A percentile compares a stretch with the other conserved stretches of the same genome.
phyloP scores from a whole-genome alignment of 306 rosid genomes.

The Vigna angularis region DNA sequence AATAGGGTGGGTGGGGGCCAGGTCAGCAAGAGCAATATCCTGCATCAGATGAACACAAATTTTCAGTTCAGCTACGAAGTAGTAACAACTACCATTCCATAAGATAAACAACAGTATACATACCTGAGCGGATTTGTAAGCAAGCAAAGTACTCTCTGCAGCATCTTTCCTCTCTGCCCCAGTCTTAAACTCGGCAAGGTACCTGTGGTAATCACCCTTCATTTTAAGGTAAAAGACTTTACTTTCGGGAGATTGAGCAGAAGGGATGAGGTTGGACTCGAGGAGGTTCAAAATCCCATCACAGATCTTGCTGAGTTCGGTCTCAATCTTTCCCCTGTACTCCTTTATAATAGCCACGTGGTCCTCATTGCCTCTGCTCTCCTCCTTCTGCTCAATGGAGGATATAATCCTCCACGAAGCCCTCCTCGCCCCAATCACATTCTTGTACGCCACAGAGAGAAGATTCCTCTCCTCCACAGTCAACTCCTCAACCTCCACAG shows the following conservation, averaged over 20 bases:
- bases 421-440: conserved; percentile 94
- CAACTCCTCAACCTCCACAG: conserved; percentile 81
- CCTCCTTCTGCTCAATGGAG: conserved; percentile 98
- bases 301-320: conserved; percentile 94
- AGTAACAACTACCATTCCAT: background rate
- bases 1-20: conserved; percentile 93
- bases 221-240: conserved; percentile 92
- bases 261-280: conserved; percentile 87
- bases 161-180: conserved; percentile 91
- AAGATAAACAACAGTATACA: conserved; percentile 13
- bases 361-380: conserved; percentile 91
- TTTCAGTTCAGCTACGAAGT: background rate
- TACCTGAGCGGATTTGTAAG: conserved; percentile 98
- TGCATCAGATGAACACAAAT: conserved; percentile 37
- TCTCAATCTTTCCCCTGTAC: conserved; percentile 81
- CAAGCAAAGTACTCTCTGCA: conserved; percentile 90
- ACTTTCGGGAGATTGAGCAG: conserved; percentile 78
- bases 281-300: conserved; percentile 88
- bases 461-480: conserved; percentile 92
- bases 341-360: conserved; percentile 81
- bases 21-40: conserved; percentile 86
- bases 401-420: conserved; percentile 98
- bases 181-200: conserved; percentile 91
- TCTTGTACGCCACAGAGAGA: conserved; percentile 94
- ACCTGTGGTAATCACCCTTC: conserved; percentile 97